A percentile compares a stretch with the other conserved stretches of the same genome.
phyloP scores from a whole-genome alignment of 441 rosid genomes.

The Metrosideros polymorpha region DNA sequence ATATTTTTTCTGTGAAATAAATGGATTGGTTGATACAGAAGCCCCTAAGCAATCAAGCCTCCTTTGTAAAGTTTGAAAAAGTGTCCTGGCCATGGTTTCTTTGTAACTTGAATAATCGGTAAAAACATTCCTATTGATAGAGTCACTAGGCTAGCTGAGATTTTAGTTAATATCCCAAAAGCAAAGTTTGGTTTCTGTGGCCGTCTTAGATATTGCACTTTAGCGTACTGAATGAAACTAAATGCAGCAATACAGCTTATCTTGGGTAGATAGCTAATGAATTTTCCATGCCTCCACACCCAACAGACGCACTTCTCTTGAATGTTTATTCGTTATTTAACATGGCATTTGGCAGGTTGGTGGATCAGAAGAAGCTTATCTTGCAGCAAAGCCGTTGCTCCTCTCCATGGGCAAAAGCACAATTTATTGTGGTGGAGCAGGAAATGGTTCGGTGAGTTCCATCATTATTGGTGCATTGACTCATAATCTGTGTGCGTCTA shows the following conservation, averaged over 20 bases:
- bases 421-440: conserved; percentile 83
- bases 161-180: not conserved
- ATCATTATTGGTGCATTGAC: not conserved
- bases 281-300: not conserved
- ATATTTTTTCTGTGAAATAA: not conserved
- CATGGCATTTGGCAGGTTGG: conserved; percentile 57
- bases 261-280: not conserved
- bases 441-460: conserved; percentile 87
- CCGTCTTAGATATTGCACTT: not conserved
- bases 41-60: not conserved
- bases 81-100: not conserved
- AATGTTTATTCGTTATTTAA: not conserved
- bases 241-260: not conserved
- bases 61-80: not conserved
- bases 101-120: not conserved
- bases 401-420: conserved; percentile 76
- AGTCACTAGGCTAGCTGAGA: not conserved
- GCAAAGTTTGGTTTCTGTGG: not conserved
- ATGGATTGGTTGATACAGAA: not conserved
- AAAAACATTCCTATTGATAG: not conserved
- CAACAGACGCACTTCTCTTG: not conserved
- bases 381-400: conserved; percentile 56
- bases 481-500: not conserved
- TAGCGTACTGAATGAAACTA: not conserved
- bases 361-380: conserved; percentile 66